Percentiles rank a stretch among this genome's conserved stretches.
These are phyloP conservation scores for Smallanthus sonchifolius DNA, from an alignment of 129 eudicot genomes.

Conservation along the genomic window DNA sequence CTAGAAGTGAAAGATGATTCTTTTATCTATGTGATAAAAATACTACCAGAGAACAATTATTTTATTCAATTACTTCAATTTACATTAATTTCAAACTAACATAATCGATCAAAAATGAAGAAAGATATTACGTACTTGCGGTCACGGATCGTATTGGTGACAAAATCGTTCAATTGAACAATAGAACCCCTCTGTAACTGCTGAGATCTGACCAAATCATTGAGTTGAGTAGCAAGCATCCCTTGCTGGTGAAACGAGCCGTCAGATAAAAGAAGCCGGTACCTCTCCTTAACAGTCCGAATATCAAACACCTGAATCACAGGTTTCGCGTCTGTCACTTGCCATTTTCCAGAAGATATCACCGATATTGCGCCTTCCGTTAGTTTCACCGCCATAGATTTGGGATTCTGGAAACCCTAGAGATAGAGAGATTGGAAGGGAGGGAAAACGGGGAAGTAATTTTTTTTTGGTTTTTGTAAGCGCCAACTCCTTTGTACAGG, in stretches of 20 bases:
- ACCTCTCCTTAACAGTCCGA: slow-evolving; percentile 45
- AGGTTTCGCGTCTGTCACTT: slow-evolving; percentile 34
- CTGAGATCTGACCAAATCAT: slow-evolving; percentile 49
- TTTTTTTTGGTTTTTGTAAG: background rate
- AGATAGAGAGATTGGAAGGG: background rate
- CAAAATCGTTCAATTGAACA: slow-evolving; percentile 47
- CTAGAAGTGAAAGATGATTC: background rate
- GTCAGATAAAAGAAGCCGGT: slow-evolving; percentile 58
- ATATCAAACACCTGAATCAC: slow-evolving; percentile 57
- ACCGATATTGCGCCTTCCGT: slow-evolving; percentile 45
- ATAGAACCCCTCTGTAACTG: slow-evolving; percentile 56
- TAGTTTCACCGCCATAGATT: slow-evolving; percentile 38
- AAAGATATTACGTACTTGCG: slow-evolving; percentile 39
- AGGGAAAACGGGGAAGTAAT: slow-evolving; percentile 5
- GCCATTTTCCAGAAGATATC: slow-evolving; percentile 18
- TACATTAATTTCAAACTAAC: background rate
- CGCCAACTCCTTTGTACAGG: slow-evolving; percentile 3
- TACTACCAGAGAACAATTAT: background rate
- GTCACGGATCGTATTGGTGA: slow-evolving; percentile 28
- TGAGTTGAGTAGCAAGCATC: slow-evolving; percentile 67
- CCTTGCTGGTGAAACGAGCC: slow-evolving; percentile 50
- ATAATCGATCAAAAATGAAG: background rate
- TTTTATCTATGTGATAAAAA: background rate
- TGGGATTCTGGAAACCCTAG: slow-evolving; percentile 34
- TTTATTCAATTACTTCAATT: background rate